A percentile compares a stretch with the other conserved stretches of the same genome.
Evolutionary conservation across 2,329 filamentous ascomycete genomes (phyloP).

Genomic region (Diaporthe batatas): DNA sequence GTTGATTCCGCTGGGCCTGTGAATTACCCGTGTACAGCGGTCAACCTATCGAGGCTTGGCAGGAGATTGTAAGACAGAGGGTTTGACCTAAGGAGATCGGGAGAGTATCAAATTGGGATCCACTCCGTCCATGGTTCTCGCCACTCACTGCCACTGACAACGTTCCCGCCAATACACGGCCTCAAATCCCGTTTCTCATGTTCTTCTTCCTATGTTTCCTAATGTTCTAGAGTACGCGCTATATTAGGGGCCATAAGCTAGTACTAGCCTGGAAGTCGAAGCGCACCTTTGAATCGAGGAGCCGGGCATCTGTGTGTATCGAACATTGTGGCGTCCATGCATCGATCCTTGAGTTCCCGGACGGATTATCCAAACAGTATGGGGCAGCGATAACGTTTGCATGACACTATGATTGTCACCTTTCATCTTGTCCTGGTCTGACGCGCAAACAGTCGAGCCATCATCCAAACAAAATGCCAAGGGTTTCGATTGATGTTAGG

Average conservation of each 20-base stretch:
- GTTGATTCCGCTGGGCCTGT: background rate
- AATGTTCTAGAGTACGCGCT: conserved; percentile 24
- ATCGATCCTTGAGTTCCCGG: background rate
- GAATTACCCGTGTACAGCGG: background rate
- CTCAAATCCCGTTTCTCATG: conserved; percentile 3
- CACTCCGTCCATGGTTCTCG: conserved; percentile 33
- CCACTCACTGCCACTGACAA: conserved; percentile 16
- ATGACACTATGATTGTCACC: conserved; percentile 20
- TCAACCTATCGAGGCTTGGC: conserved; percentile 10
- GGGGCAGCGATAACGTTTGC: conserved; percentile 3
- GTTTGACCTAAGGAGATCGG: conserved; percentile 31
- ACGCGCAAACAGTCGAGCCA: conserved; percentile 16
- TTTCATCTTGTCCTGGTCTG: conserved; percentile 21
- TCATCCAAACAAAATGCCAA: conserved; percentile 19
- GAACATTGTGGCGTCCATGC: conserved; percentile 31
- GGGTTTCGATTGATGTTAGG: conserved; percentile 30
- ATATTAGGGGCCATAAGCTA: conserved; percentile 14
- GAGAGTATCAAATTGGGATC: conserved; percentile 29
- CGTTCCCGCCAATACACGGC: conserved; percentile 21
- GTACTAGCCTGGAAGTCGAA: conserved; percentile 16
- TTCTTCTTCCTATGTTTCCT: conserved; percentile 20
- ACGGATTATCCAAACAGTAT: background rate
- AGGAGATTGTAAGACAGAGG: conserved; percentile 30
- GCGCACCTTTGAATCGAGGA: conserved; percentile 31
- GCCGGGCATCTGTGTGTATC: conserved; percentile 22